Conservation (phyloP, 768 basidiomycete genomes). For the Suillus luteus region DNA sequence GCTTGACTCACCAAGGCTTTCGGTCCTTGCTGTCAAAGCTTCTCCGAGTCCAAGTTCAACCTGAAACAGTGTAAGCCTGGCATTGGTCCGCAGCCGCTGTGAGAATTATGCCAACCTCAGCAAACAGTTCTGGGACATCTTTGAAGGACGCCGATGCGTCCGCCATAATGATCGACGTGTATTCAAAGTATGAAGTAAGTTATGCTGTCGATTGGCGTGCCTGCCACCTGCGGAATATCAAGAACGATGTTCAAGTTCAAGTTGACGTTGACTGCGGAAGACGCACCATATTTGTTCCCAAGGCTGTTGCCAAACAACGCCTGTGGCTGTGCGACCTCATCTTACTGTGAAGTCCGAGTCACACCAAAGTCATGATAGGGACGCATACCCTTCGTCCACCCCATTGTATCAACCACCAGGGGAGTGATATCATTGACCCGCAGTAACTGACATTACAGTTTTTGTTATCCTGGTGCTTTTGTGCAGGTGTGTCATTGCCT, state of each 20-base stretch:
- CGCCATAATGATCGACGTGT: constrained; percentile 42
- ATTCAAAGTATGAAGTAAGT: constrained; percentile 6
- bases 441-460: too few relatives aligned
- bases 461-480: too few relatives aligned
- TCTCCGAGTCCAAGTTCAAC: constrained; percentile 93
- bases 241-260: too few relatives aligned
- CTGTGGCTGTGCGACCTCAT: constrained; percentile 1
- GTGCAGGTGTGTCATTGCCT: too few relatives aligned
- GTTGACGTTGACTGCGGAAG: not conserved
- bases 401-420: too few relatives aligned
- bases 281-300: constrained; percentile 22
- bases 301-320: constrained; percentile 31
- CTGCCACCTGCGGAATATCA: not conserved
- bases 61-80: constrained; percentile 37
- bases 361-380: not conserved
- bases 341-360: not conserved
- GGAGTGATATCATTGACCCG: too few relatives aligned
- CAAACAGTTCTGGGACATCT: constrained; percentile 95
- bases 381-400: too few relatives aligned
- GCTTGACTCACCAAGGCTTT: constrained; percentile 74
- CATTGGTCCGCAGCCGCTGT: not conserved
- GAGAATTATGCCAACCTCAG: constrained; percentile 60
- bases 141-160: constrained; percentile 70
- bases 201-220: not conserved
- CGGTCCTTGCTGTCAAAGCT: constrained; percentile 85